Conservation (phyloP, 495 filamentous ascomycete genomes). For the Achaetomiella virescens region DNA sequence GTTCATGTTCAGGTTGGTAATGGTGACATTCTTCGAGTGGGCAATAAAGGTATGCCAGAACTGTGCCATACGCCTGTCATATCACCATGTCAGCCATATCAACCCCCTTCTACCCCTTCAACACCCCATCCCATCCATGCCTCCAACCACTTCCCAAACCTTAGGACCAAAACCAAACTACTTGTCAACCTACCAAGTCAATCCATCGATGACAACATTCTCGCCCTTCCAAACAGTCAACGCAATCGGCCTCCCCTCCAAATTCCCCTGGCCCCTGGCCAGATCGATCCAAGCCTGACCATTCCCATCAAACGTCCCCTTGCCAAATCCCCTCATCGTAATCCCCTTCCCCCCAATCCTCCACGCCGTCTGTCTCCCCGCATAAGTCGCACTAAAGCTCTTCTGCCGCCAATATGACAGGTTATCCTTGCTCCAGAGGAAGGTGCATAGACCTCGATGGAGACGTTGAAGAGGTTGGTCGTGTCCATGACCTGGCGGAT, state of each 20-base stretch:
- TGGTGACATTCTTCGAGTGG: constrained; percentile 38
- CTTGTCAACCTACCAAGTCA: constrained; percentile 27
- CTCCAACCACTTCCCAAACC: too few relatives aligned
- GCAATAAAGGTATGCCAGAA: constrained; percentile 44
- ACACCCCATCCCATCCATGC: too few relatives aligned
- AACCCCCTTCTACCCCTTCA: too few relatives aligned
- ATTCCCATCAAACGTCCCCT: constrained; percentile 38
- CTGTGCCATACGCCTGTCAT: constrained; percentile 28
- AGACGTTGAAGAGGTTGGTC: constrained; percentile 32
- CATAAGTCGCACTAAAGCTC: constrained; percentile 34
- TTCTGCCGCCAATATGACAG: constrained; percentile 36
- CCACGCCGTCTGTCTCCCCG: constrained; percentile 36
- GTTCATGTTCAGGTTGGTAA: constrained; percentile 42
- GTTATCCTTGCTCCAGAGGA: constrained; percentile 34
- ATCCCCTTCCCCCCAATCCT: constrained; percentile 35
- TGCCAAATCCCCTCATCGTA: constrained; percentile 33
- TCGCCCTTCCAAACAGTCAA: constrained; percentile 37
- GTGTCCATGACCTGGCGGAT: constrained; percentile 42
- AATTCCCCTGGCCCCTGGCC: constrained; percentile 29
- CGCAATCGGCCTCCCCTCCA: constrained; percentile 35
- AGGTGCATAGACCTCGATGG: constrained; percentile 38
- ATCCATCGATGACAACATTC: constrained; percentile 37
- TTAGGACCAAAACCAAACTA: not conserved
- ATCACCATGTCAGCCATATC: not conserved
- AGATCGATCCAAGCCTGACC: constrained; percentile 42